Evolutionary conservation across 805 yeast species (phyloP).

Genomic region (Saccharomycopsis fodiens): DNA sequence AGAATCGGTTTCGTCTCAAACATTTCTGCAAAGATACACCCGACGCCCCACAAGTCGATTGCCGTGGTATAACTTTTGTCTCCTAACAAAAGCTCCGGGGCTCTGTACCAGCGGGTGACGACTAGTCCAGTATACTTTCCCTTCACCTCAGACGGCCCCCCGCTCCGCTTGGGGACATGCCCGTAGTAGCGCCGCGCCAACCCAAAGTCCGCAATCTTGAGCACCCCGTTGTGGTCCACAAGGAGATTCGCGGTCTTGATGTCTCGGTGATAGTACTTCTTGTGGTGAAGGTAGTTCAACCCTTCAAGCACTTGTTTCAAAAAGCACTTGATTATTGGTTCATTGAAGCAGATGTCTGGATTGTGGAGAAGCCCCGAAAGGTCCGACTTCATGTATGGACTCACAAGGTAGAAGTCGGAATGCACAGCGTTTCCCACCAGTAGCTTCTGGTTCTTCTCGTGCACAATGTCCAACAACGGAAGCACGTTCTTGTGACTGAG

Average conservation of each 20-base stretch:
- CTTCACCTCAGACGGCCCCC: slow-evolving; percentile 21
- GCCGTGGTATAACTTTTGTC: slow-evolving; percentile 87
- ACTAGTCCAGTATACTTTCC: slow-evolving; percentile 55
- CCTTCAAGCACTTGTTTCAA: slow-evolving; percentile 76
- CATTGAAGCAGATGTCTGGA: slow-evolving; percentile 52
- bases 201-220: slow-evolving; percentile 95
- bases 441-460: slow-evolving; percentile 7
- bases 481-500: slow-evolving; percentile 66
- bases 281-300: slow-evolving; percentile 65
- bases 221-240: slow-evolving; percentile 63
- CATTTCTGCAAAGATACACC: slow-evolving; percentile 91
- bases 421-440: not conserved
- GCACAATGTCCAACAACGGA: slow-evolving; percentile 73
- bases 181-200: slow-evolving; percentile 75
- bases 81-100: slow-evolving; percentile 90
- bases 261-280: slow-evolving; percentile 69
- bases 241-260: slow-evolving; percentile 92
- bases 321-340: slow-evolving; percentile 74
- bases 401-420: slow-evolving; percentile 66
- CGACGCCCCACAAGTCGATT: slow-evolving; percentile 96
- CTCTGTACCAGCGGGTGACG: slow-evolving; percentile 96
- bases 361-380: slow-evolving; percentile 84
- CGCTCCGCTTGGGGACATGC: slow-evolving; percentile 39
- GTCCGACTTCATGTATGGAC: slow-evolving; percentile 93
- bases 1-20: slow-evolving; percentile 76